These are phyloP conservation scores for Puccinia horiana DNA, from an alignment of 1,284 basidiomycete species.

Conservation along the genomic window DNA sequence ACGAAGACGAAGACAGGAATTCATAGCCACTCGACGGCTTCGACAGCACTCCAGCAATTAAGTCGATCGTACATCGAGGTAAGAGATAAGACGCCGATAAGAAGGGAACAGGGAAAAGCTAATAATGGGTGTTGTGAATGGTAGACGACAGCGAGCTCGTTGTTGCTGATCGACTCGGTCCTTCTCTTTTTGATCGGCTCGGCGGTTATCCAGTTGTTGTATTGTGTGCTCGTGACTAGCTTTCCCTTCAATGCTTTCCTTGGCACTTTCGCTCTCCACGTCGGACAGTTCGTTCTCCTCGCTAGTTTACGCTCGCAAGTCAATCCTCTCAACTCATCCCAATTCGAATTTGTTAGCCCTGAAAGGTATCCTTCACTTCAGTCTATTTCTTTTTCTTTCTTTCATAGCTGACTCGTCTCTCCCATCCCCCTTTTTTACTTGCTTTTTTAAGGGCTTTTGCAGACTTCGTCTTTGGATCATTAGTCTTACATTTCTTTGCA, in stretches of 20 bases:
- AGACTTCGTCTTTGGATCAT: slow-evolving; percentile 89
- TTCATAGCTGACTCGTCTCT: not conserved
- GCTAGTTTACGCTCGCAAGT: slow-evolving; percentile 89
- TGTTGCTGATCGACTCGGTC: slow-evolving; percentile 31
- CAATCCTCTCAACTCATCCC: slow-evolving; percentile 75
- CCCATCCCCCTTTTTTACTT: not conserved
- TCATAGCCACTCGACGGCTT: too few relatives aligned
- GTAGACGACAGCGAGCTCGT: slow-evolving; percentile 28
- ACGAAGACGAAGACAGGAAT: too few relatives aligned
- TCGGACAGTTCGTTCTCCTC: slow-evolving; percentile 94
- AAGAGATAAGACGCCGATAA: too few relatives aligned
- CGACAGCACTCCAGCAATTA: too few relatives aligned
- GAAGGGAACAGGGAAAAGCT: too few relatives aligned
- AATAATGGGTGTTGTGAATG: too few relatives aligned
- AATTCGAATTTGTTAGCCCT: slow-evolving; percentile 50
- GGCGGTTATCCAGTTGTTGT: slow-evolving; percentile 84
- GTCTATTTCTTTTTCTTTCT: not conserved
- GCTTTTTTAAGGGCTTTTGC: slow-evolving; percentile 70
- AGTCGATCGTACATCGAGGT: too few relatives aligned
- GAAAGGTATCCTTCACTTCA: slow-evolving; percentile 62
- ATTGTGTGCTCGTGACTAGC: slow-evolving; percentile 85
- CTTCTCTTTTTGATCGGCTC: slow-evolving; percentile 87
- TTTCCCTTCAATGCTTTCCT: slow-evolving; percentile 97
- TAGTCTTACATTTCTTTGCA: slow-evolving; percentile 96
- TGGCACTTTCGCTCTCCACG: slow-evolving; percentile 88